Evolutionary conservation across 2,329 filamentous ascomycete genomes (phyloP).

Genomic region (Hortaea sp.): DNA sequence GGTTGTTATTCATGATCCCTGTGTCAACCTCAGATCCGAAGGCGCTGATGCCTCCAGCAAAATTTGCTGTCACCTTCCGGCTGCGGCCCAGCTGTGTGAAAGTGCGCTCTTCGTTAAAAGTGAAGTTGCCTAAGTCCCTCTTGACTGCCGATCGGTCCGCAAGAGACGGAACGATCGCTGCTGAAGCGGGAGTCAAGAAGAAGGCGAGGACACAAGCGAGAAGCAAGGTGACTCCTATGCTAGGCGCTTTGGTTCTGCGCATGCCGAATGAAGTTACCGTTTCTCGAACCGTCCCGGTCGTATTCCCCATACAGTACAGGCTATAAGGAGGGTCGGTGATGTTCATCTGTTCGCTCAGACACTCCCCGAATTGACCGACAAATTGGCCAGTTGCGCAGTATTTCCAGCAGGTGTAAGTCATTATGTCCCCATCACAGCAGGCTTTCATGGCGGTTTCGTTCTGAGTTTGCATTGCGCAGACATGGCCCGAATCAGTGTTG

Average conservation of each 20-base stretch:
- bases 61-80: neutral
- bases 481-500: neutral
- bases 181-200: neutral
- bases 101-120: neutral
- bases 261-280: neutral
- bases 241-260: neutral
- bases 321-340: neutral
- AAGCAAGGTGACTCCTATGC: neutral
- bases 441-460: neutral
- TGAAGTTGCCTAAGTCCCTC: neutral
- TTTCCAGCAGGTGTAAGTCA: neutral
- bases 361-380: neutral
- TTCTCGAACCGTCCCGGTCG: neutral
- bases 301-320: neutral
- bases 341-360: neutral
- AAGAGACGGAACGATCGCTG: neutral
- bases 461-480: neutral
- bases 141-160: neutral
- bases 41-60: neutral
- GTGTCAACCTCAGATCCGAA: neutral
- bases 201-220: neutral
- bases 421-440: neutral
- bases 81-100: neutral
- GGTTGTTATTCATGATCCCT: neutral
- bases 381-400: neutral